These are phyloP conservation scores for Globisporangium radiosum DNA, from an alignment of 352 stramenopile species.

Conservation along the genomic window DNA sequence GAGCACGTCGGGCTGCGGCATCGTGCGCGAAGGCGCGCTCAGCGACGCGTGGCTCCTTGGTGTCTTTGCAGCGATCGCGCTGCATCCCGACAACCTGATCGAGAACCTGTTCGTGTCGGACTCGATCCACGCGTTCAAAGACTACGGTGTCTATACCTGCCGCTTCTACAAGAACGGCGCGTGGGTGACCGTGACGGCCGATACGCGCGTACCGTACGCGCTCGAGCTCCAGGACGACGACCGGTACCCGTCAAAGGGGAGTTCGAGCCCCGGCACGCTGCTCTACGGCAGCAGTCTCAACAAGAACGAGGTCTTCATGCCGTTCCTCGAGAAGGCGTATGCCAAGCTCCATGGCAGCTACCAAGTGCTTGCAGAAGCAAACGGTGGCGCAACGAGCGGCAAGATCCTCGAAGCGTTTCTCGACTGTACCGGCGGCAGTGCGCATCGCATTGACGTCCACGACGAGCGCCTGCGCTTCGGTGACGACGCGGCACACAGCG, in stretches of 20 bases:
- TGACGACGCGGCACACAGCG: constrained; percentile 12
- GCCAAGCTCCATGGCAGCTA: constrained; percentile 85
- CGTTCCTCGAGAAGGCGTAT: constrained; percentile 86
- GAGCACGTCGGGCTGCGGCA: constrained; percentile 43
- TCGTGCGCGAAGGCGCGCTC: constrained; percentile 51
- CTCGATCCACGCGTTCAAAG: constrained; percentile 66
- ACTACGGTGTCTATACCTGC: constrained; percentile 87
- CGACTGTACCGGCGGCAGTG: constrained; percentile 84
- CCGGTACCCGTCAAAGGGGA: constrained; percentile 13
- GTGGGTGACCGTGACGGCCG: constrained; percentile 85
- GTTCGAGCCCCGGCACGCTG: constrained; percentile 30
- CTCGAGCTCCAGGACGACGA: constrained; percentile 37
- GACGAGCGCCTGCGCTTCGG: constrained; percentile 21
- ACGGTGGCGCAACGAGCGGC: constrained; percentile 36
- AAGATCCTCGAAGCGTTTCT: constrained; percentile 81
- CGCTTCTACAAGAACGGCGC: constrained; percentile 90
- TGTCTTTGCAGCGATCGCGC: constrained; percentile 73
- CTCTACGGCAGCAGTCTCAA: constrained; percentile 72
- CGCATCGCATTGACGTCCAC: constrained; percentile 64
- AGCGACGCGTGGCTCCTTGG: constrained; percentile 84
- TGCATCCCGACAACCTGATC: constrained; percentile 80
- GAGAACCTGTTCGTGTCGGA: constrained; percentile 90
- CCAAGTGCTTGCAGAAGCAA: constrained; percentile 37
- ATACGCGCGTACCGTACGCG: constrained; percentile 79
- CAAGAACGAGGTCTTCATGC: constrained; percentile 85